Base-by-base conservation (phyloP, 768 basidiomycete species). In the Russula sp. region DNA sequence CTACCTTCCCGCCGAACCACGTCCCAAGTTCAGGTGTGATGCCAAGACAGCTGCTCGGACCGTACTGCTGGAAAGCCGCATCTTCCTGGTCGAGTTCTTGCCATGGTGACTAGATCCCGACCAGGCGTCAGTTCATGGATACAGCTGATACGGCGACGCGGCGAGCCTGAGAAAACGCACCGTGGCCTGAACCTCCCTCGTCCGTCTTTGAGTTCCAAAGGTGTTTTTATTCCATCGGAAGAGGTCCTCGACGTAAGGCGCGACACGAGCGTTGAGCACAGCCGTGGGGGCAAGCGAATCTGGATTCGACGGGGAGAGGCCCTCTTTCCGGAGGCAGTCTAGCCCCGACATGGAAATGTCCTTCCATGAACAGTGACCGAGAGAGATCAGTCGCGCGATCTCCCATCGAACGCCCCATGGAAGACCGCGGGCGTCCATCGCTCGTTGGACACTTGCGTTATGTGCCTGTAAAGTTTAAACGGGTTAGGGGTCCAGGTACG, bases 1-100 rank as follows among this genome's bases (percentile, higher is more conserved):
- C 75, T 0, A 87, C 77, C 66, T 82, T 80, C 0, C 88, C 87
- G 1, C 84, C 87, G 65, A 83, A 85, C 82, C 83, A 87, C 6
- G 72, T 73, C 5, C 75, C 71, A 34, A 71, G 66, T 20, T 74
- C 69, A 14, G 70, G 65, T 10, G 54, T 42, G 32, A 53, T 74
- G 0, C 82, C 84, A 6, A 86, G 69, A 16, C 77, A 79, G 4
- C 75, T 75, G 16, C 69, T 71, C 0, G 71, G 68, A 57, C 78
- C 54, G 39, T 60, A 65, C 6, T 72, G 57, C 0, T 31, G 27
- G 6, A 85, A 72, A 6, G 74, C 73, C 1, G 70, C 66, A 40
- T 82, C 79, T 68, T 89, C 87, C 5, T 67, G 71, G 66, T 88
- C 85, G 4, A 88, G 73, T 69, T 88, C 84, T 48, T 69, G 68